A percentile compares a stretch with the other conserved stretches of the same genome.
phyloP scores from a whole-genome alignment of 2,329 filamentous ascomycete genomes.

The Drechslera avenae region DNA sequence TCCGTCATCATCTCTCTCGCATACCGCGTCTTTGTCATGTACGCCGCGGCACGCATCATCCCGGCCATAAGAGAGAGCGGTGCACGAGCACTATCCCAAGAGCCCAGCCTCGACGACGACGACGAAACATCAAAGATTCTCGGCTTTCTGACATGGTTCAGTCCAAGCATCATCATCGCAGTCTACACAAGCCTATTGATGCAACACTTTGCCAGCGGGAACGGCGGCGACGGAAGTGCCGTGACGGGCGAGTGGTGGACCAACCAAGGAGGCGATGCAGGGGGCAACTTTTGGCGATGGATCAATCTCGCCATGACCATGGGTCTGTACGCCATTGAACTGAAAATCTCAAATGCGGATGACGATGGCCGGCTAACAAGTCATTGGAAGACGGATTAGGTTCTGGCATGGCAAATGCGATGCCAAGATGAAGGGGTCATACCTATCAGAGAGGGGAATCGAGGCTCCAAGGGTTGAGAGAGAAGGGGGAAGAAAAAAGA shows the following conservation, averaged over 20 bases:
- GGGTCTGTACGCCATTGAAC: slow-evolving; percentile 85
- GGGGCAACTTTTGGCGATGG: slow-evolving; percentile 91
- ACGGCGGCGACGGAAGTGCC: slow-evolving; percentile 57
- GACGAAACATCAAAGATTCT: slow-evolving; percentile 81
- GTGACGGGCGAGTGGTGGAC: slow-evolving; percentile 76
- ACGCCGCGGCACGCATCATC: slow-evolving; percentile 93
- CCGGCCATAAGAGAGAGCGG: slow-evolving; percentile 89
- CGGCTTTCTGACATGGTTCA: slow-evolving; percentile 89
- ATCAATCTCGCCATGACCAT: slow-evolving; percentile 89
- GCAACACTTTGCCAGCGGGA: slow-evolving; percentile 80
- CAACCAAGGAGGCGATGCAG: slow-evolving; percentile 77
- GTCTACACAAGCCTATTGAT: slow-evolving; percentile 95
- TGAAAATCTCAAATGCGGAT: slow-evolving; percentile 84
- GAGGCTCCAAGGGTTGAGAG: too few relatives aligned
- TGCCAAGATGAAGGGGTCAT: too few relatives aligned
- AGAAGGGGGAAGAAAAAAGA: not conserved
- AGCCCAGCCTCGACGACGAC: slow-evolving; percentile 82
- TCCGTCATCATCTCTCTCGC: slow-evolving; percentile 94
- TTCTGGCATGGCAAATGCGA: not conserved
- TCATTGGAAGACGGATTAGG: slow-evolving; percentile 90
- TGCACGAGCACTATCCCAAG: slow-evolving; percentile 79
- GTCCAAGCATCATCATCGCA: slow-evolving; percentile 89
- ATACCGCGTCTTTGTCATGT: slow-evolving; percentile 93
- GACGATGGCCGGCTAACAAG: slow-evolving; percentile 72
- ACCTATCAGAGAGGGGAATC: too few relatives aligned